A percentile compares a stretch with the other conserved stretches of the same genome.
These are phyloP conservation scores for Emydomyces testavorans DNA, from an alignment of 2,329 filamentous ascomycete genomes.

Conservation along the genomic window DNA sequence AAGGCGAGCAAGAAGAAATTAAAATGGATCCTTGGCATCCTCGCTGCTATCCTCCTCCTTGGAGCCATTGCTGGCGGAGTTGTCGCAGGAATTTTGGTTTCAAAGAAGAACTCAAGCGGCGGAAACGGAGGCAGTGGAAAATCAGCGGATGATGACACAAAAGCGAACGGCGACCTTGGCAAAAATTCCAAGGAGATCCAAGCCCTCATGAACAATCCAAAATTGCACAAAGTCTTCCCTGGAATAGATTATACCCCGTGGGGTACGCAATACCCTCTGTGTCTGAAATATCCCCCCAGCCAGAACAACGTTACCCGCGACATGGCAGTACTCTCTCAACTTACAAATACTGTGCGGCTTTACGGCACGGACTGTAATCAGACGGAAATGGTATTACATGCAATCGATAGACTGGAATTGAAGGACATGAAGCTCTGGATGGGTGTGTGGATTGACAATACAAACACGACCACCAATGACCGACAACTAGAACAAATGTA, in stretches of 20 bases:
- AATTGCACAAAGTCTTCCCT: conserved; percentile 86
- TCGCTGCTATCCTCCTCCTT: conserved; percentile 54
- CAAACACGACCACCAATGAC: conserved; percentile 73
- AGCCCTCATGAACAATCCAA: conserved; percentile 62
- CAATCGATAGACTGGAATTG: conserved; percentile 62
- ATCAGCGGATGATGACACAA: conserved; percentile 49
- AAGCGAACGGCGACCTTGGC: conserved; percentile 57
- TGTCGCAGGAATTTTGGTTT: conserved; percentile 59
- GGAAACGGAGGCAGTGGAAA: conserved; percentile 29
- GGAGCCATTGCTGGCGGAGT: conserved; percentile 63
- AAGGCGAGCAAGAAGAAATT: conserved; percentile 53
- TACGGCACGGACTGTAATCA: conserved; percentile 98
- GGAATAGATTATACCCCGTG: conserved; percentile 92
- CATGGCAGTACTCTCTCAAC: conserved; percentile 74
- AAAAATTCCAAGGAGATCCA: conserved; percentile 71
- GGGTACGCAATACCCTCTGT: conserved; percentile 81
- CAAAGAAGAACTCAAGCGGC: conserved; percentile 28
- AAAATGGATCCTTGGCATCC: conserved; percentile 56
- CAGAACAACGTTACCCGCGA: conserved; percentile 94
- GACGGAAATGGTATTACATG: conserved; percentile 81
- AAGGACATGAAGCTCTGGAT: conserved; percentile 78
- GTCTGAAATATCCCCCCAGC: conserved; percentile 61
- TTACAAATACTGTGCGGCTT: conserved; percentile 76
- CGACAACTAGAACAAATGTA: conserved; percentile 79
- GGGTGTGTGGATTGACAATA: conserved; percentile 82